These are phyloP conservation scores for Epichloe baconii DNA, from an alignment of 2,329 filamentous ascomycete genomes.

Conservation along the genomic window DNA sequence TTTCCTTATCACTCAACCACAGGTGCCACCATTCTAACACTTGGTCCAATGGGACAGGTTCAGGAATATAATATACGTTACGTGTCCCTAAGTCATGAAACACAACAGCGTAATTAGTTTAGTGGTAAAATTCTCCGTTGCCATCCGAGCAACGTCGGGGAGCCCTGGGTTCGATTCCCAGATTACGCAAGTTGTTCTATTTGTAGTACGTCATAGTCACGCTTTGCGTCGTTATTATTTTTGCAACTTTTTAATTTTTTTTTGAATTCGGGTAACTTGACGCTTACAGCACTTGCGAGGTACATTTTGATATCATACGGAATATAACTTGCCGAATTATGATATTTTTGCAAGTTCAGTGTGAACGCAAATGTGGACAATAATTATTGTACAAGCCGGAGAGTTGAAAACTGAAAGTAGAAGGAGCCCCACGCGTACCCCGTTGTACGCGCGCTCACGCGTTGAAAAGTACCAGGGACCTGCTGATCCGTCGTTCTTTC, in stretches of 20 bases:
- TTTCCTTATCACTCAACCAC: no score
- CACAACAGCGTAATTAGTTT: conserved; percentile 18
- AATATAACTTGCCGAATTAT: no score
- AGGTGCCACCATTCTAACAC: no score
- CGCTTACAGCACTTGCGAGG: no score
- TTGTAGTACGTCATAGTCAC: accelerated
- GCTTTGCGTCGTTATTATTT: accelerated
- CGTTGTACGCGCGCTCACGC: background rate
- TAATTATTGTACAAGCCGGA: background rate
- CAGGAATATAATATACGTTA: no score
- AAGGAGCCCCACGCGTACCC: background rate
- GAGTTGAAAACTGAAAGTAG: background rate
- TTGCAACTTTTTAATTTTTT: no score
- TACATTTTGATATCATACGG: no score
- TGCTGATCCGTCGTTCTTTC: background rate
- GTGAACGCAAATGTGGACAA: background rate
- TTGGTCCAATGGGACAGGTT: no score
- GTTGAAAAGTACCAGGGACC: background rate
- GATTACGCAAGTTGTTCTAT: conserved; percentile 13
- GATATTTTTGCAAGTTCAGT: no score
- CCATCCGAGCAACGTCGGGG: conserved; percentile 19
- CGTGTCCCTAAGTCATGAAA: accelerated
- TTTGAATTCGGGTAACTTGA: no score
- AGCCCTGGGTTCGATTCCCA: conserved; percentile 24
- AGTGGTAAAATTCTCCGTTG: conserved; percentile 25